Conservation (phyloP, 2,329 filamentous ascomycete genomes). For the Neonectria sp. region DNA sequence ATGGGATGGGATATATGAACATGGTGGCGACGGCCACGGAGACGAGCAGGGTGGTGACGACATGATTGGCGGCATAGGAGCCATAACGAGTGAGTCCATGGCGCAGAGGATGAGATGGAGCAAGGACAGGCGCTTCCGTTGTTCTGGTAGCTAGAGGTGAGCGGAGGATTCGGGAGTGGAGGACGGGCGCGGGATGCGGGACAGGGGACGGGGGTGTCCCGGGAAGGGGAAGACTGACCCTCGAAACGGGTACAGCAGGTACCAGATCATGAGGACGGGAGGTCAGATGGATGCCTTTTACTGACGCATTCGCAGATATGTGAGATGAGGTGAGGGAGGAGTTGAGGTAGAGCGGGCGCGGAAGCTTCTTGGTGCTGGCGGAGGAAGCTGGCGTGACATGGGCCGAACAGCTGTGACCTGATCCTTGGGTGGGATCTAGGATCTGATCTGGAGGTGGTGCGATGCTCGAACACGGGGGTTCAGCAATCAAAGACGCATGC, state of each 20-base stretch:
- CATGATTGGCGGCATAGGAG: slow-evolving; percentile 79
- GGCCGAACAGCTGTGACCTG: slow-evolving; percentile 35
- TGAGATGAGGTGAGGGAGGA: slow-evolving; percentile 28
- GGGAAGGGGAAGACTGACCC: slow-evolving; percentile 68
- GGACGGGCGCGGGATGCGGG: slow-evolving; percentile 23
- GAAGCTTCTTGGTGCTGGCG: slow-evolving; percentile 29
- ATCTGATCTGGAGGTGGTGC: slow-evolving; percentile 37
- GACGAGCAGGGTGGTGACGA: slow-evolving; percentile 79
- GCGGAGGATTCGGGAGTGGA: slow-evolving; percentile 29
- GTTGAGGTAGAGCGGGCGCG: slow-evolving; percentile 21
- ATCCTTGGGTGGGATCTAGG: slow-evolving; percentile 22
- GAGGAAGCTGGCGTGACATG: slow-evolving; percentile 44
- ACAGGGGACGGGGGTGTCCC: slow-evolving; percentile 31
- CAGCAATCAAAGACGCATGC: slow-evolving; percentile 36
- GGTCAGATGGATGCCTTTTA: slow-evolving; percentile 36
- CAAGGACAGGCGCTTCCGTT: slow-evolving; percentile 79
- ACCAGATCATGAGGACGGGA: slow-evolving; percentile 76
- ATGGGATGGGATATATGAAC: slow-evolving; percentile 82
- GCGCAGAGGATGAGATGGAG: slow-evolving; percentile 76
- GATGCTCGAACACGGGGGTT: slow-evolving; percentile 39
- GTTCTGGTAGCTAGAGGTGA: slow-evolving; percentile 66
- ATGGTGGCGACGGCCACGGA: slow-evolving; percentile 80
- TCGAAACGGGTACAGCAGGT: slow-evolving; percentile 82
- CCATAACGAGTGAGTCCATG: slow-evolving; percentile 78
- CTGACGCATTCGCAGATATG: slow-evolving; percentile 42